Evolutionary conservation across 495 filamentous ascomycete species (phyloP), one percentile per base, ranked within the genome.

Genomic region (Aspergillus nanangensis): DNA sequence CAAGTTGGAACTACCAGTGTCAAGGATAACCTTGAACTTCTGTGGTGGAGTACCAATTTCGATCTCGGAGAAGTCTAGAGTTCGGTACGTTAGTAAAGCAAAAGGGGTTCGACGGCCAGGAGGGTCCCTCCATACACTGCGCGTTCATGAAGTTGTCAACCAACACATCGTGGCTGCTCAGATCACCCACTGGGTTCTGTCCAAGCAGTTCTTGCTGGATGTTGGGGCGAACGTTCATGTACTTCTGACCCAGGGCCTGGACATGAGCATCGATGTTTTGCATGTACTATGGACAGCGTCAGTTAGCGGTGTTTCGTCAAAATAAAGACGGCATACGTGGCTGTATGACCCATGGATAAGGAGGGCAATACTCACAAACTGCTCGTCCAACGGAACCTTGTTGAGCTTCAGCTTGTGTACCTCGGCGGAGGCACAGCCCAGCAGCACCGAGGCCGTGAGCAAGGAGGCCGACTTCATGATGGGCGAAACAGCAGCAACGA

Each of bases 71-170:
- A 94, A 99, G 74, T 99, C 91, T 96, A 58, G 11, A 38, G 14
- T 38, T 9, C 11, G 3, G n/a, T n/a, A n/a, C 35, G 1, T 22
- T 39, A 23, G 27, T 40, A 50, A n/a, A 14, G 17, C n/a, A 9
- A 10, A 5, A 20, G 31, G 67, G 38, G 21, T 38, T 11, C 11
- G 25, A 29, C 11, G 7, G 11, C 25, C 25, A 29, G 25, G 25
- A 29, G 25, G 25, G 25, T 29, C 25, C 7, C 7, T 29, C 54
- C 88, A 56, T 83, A 96, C 92, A 99, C 70, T 99, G 94, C 45
- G 94, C 94, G 58, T 99, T 99, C 71, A 99, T 72, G 74, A 96
- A 99, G 77, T 99, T 99, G 63, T 82, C 87, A 51, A 99, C 83
- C 40, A 93, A 84, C 14, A 99, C 87, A 25, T 83, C 79, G 57